Conservation (phyloP, 2,329 filamentous ascomycete species). For the Talaromyces islandicus region DNA sequence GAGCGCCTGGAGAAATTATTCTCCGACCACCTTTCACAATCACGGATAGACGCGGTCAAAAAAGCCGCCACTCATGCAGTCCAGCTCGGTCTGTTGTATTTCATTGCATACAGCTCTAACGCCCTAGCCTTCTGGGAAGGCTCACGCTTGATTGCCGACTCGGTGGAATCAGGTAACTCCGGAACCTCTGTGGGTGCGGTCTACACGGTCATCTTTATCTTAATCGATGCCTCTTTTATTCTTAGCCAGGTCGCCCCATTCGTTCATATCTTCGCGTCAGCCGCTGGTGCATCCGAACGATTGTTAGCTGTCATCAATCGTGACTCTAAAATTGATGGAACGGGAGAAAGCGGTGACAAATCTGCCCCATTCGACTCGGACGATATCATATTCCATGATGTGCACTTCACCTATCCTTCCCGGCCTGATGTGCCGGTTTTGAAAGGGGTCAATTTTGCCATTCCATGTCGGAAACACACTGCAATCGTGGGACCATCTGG, state of each 20-base stretch:
- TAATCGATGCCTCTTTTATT: slow-evolving; percentile 28
- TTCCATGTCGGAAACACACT: slow-evolving; percentile 32
- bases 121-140: slow-evolving; percentile 62
- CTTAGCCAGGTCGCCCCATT: slow-evolving; percentile 35
- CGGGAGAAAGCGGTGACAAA: background rate
- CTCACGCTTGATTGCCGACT: slow-evolving; percentile 44
- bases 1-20: slow-evolving; percentile 45
- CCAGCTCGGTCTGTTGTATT: slow-evolving; percentile 56
- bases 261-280: slow-evolving; percentile 22
- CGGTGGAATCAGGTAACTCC: slow-evolving; percentile 23
- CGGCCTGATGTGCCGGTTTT: slow-evolving; percentile 31
- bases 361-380: background rate
- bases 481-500: slow-evolving; percentile 47
- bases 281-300: slow-evolving; percentile 11
- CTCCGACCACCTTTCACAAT: slow-evolving; percentile 44
- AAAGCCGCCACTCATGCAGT: slow-evolving; percentile 51
- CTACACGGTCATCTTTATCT: slow-evolving; percentile 35
- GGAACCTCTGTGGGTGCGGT: slow-evolving; percentile 27
- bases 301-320: slow-evolving; percentile 14
- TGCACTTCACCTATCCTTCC: slow-evolving; percentile 29
- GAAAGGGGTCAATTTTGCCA: slow-evolving; percentile 23
- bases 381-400: slow-evolving; percentile 14
- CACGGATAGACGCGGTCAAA: slow-evolving; percentile 48
- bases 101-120: slow-evolving; percentile 60
- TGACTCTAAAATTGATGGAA: slow-evolving; percentile 14